Evolutionary conservation across 805 yeast species (phyloP), one percentile per base, ranked within the genome.

Genomic region (Kluyveromyces wickerhamii): DNA sequence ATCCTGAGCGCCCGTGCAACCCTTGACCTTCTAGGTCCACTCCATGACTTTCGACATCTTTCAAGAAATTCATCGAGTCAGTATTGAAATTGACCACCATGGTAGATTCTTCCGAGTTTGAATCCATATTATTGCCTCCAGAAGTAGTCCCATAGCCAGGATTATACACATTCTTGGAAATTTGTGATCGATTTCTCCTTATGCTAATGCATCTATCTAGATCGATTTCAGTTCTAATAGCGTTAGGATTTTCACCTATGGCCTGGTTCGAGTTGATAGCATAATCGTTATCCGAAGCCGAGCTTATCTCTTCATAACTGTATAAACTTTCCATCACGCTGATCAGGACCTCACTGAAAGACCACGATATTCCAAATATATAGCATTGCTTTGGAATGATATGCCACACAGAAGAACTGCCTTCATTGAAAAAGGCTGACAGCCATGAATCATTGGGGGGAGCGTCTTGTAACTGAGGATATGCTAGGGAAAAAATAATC

Each of bases 351-450:
- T 63, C 67, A 25, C 54, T 52, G 8, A 62, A 24, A 21, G 63
- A 51, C 59, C 65, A 63, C 2, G 52, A 50, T 9, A 59, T 42
- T 3, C 67, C 70, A 40, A 63, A 64, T 6, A 63, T 37, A 35
- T 51, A 64, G 2, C 63, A 54, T 42, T 64, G 66, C 29, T 62
- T 52, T 27, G 62, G 66, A 3, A 61, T 59, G n/a, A 65, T 50
- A 32, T 63, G 65, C 66, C 67, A 65, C 16, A 52, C 43, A 22
- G 43, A 36, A 11, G 16, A 12, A 17, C 6, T 20, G 24, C 15
- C 12, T 29, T 15, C 13, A 35, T 15, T 21, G 16, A n/a, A n/a
- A n/a, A n/a, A n/a, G n/a, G n/a, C n/a, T n/a, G n/a, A n/a, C n/a
- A n/a, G n/a, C n/a, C n/a, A n/a, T 22, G 21, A 16, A 7, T 29